Conservation (phyloP, 2,329 filamentous ascomycete species). For the Hypoxylon sp. region DNA sequence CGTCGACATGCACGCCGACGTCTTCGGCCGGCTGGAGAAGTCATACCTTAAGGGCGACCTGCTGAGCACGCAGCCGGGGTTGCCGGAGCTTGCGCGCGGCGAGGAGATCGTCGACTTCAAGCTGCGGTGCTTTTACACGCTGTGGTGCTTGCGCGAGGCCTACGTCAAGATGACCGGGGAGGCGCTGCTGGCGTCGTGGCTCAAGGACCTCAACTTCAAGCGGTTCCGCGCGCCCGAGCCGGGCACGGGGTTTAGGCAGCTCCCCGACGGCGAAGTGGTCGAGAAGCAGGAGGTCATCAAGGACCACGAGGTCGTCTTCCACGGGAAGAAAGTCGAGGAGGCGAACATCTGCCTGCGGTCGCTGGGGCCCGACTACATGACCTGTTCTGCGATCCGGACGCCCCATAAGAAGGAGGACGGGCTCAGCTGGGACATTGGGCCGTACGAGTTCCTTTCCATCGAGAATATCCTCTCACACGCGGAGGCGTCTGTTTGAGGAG, state of each 20-base stretch:
- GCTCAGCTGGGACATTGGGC: slow-evolving; percentile 54
- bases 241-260: slow-evolving; percentile 43
- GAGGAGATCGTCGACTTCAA: slow-evolving; percentile 67
- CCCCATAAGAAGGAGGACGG: slow-evolving; percentile 53
- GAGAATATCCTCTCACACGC: slow-evolving; percentile 61
- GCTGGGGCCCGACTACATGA: slow-evolving; percentile 64
- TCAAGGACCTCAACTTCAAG: slow-evolving; percentile 76
- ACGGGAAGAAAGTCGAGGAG: slow-evolving; percentile 55
- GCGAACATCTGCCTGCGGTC: slow-evolving; percentile 58
- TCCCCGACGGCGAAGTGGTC: slow-evolving; percentile 50
- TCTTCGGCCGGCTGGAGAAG: slow-evolving; percentile 73
- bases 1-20: slow-evolving; percentile 78
- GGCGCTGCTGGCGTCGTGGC: slow-evolving; percentile 78
- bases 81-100: slow-evolving; percentile 42
- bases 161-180: slow-evolving; percentile 88
- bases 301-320: slow-evolving; percentile 55
- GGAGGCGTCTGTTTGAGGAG: slow-evolving; percentile 49
- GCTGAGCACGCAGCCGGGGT: slow-evolving; percentile 39
- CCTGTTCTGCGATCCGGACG: slow-evolving; percentile 63
- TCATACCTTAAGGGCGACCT: slow-evolving; percentile 67
- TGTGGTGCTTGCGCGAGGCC: slow-evolving; percentile 83
- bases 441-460: slow-evolving; percentile 58
- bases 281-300: slow-evolving; percentile 53
- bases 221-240: slow-evolving; percentile 67
- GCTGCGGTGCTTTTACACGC: slow-evolving; percentile 78